Conservation (phyloP, 495 filamentous ascomycete species). For the Aspergillus sclerotiicarbonarius region DNA sequence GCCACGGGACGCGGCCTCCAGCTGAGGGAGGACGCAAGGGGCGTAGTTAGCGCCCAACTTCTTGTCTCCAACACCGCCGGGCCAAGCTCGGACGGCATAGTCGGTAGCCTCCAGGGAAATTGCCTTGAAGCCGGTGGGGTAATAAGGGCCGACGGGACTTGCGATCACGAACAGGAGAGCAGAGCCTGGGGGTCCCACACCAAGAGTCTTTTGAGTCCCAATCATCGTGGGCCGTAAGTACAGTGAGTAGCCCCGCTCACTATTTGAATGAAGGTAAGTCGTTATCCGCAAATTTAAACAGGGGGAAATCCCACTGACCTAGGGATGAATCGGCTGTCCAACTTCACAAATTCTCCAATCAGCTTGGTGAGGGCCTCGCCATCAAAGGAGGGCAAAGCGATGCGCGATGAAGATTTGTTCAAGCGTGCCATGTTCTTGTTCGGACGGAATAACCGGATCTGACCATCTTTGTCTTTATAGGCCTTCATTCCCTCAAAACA, state of each 20-base stretch:
- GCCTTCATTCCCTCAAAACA: slow-evolving; percentile 99
- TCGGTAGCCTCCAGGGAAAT: slow-evolving; percentile 89
- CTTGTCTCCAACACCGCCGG: slow-evolving; percentile 93
- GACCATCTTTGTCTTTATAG: slow-evolving; percentile 74
- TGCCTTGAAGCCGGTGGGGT: slow-evolving; percentile 96
- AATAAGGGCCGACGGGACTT: slow-evolving; percentile 95
- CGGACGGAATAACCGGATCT: slow-evolving; percentile 87
- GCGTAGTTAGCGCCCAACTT: slow-evolving; percentile 99
- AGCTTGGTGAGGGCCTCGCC: slow-evolving; percentile 69
- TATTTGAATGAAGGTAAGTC: slow-evolving; percentile 24
- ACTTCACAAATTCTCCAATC: slow-evolving; percentile 71
- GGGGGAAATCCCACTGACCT: slow-evolving; percentile 38
- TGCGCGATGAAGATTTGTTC: slow-evolving; percentile 83
- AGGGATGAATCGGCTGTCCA: slow-evolving; percentile 89
- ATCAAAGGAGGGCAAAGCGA: slow-evolving; percentile 85
- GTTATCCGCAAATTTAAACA: neutral
- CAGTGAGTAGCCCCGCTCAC: slow-evolving; percentile 77
- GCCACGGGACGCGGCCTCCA: slow-evolving; percentile 81
- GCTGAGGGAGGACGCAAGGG: slow-evolving; percentile 90
- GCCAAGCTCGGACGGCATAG: slow-evolving; percentile 96
- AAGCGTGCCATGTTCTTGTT: slow-evolving; percentile 93
- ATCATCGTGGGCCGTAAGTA: slow-evolving; percentile 97
- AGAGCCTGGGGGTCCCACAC: slow-evolving; percentile 85
- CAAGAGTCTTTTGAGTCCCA: slow-evolving; percentile 89
- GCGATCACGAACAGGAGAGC: slow-evolving; percentile 93